Base-by-base conservation (phyloP, 2,329 filamentous ascomycete genomes). In the Zymoseptoria pseudotritici region DNA sequence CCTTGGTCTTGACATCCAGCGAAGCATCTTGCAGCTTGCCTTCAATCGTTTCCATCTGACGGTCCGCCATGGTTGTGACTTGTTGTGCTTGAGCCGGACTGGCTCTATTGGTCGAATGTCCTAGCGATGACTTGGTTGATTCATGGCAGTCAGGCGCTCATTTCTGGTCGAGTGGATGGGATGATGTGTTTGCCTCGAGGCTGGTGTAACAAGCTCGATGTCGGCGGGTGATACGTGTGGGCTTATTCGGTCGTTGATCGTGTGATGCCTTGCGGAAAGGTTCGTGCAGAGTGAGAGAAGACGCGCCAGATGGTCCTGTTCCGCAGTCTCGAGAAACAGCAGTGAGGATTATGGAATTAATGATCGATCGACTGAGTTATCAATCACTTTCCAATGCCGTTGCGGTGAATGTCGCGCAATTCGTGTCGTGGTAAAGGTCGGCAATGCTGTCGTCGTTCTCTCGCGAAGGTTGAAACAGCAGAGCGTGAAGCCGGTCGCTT, bases 1-100 rank as follows among this genome's bases (percentile, higher is more conserved):
- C 83, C 78, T 92, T 95, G 60, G 86, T 77, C 78, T 90, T 90
- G 60, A 87, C 78, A 78, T 97, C 94, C 68, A 71, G 63, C 65
- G 72, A 63, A 66, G 72, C 64, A 64, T 80, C 78, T 53, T 76
- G 74, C 56, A 80, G 75, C 72, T 79, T 79, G 56, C 72, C 70
- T 69, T 78, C 77, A 70, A 76, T 76, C 50, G 73, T 72, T 65
- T 80, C 78, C 59, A 79, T 74, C 67, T 75, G 73, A 46, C 36
- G 36, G 13, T 46, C 36, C 36, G 36, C 36, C 36, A 46, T 46
- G 4, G 2, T n/a, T 46, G 36, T 46, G 7, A 46, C 36, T 17
- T 7, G 36, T 46, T 13, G 11, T 17, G 36, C 17, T 2, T n/a
- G 36, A 46, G 36, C 36, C 36, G 36, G 36, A 46, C 36, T 46